These are phyloP conservation scores for Coprinellus micaceus DNA, from an alignment of 768 basidiomycete species.

Conservation along the genomic window DNA sequence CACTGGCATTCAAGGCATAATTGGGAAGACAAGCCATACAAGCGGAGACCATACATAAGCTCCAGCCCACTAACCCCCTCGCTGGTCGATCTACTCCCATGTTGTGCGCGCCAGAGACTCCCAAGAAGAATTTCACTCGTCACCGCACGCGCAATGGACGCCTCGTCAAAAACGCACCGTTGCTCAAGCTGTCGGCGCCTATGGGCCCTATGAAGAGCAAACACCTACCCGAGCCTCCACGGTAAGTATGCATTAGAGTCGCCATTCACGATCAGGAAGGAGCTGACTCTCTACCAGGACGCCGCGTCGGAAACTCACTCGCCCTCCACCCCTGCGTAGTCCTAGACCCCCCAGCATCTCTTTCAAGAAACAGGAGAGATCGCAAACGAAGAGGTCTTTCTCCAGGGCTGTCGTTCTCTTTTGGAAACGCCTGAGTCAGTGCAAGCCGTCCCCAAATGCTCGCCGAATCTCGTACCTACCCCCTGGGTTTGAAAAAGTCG, in stretches of 20 bases:
- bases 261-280: too few relatives aligned
- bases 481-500: conserved; percentile 25
- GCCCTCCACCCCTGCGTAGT: background rate
- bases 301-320: background rate
- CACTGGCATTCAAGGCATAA: background rate
- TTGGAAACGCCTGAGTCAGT: conserved; percentile 29
- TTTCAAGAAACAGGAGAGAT: background rate
- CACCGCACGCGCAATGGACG: background rate
- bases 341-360: background rate
- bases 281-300: too few relatives aligned
- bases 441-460: conserved; percentile 19
- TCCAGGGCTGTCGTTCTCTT: conserved; percentile 24
- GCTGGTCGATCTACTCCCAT: background rate
- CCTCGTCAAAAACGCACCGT: background rate
- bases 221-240: too few relatives aligned
- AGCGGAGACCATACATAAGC: background rate
- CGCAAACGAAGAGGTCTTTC: conserved; percentile 11
- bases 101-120: too few relatives aligned
- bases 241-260: too few relatives aligned
- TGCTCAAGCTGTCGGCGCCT: background rate
- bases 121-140: background rate
- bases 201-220: too few relatives aligned
- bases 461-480: conserved; percentile 33
- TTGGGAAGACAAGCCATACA: background rate
- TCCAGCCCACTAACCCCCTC: background rate